phyloP scores from a whole-genome alignment of 2,329 filamentous ascomycete species.

The Colletotrichum sp. region DNA sequence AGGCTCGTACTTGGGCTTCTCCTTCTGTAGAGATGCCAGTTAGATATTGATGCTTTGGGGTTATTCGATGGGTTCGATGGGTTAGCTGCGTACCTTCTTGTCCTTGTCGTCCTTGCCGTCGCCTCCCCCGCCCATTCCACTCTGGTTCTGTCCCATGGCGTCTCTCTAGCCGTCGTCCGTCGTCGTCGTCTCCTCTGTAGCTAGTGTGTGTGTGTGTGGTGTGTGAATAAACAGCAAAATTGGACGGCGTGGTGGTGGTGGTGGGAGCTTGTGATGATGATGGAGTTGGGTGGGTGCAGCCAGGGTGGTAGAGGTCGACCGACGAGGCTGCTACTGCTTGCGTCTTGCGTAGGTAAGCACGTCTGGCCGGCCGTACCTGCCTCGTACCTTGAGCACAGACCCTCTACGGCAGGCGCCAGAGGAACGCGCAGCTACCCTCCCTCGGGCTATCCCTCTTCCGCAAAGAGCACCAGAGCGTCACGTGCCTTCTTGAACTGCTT shows the following conservation, averaged over 20 bases:
- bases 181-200: not conserved
- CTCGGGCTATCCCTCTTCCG: not conserved
- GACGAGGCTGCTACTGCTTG: slow-evolving; percentile 20
- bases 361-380: not conserved
- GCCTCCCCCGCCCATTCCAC: slow-evolving; percentile 79
- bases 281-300: slow-evolving; percentile 25
- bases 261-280: slow-evolving; percentile 16
- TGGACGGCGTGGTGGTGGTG: not conserved
- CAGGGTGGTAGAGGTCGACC: slow-evolving; percentile 28
- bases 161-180: slow-evolving; percentile 49
- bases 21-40: slow-evolving; percentile 68
- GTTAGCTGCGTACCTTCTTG: slow-evolving; percentile 74
- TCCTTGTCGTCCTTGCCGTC: slow-evolving; percentile 87
- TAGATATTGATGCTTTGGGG: not conserved
- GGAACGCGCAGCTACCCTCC: slow-evolving; percentile 37
- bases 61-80: not conserved
- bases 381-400: not conserved
- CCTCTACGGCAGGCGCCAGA: slow-evolving; percentile 44
- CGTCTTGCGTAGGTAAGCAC: slow-evolving; percentile 14
- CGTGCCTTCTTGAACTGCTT: fast-evolving
- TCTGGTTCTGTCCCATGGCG: slow-evolving; percentile 76
- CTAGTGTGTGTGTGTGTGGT: not conserved
- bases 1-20: slow-evolving; percentile 99
- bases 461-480: fast-evolving
- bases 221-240: not conserved